Evolutionary conservation across 2,329 filamentous ascomycete species (phyloP), one percentile per base, ranked within the genome.

Genomic region (Dactylellina drechsleri): DNA sequence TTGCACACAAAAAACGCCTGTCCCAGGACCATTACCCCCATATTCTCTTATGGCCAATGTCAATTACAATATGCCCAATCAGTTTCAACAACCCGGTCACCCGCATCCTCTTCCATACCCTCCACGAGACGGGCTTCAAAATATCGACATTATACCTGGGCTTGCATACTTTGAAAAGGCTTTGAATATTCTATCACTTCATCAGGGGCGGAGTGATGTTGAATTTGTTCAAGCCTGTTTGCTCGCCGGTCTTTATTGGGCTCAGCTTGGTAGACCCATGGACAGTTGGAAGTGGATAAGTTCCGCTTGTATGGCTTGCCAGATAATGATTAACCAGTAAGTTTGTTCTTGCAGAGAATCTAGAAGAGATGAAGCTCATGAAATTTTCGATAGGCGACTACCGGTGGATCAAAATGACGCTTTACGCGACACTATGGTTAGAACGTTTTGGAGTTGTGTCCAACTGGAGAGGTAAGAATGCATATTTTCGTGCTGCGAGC

Each of bases 381-480:
- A 10, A n/a, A n/a, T 71, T 49, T 70, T 40, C 31, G 13, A 43
- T 45, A 43, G 68, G 81, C 68, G 78, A 84, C 78, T 74, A 10
- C 82, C 76, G 79, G 3, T 79, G 77, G 54, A 77, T 85, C 31
- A 82, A 82, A 45, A 85, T 84, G 45, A 82, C 81, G 40, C 77
- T 68, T 78, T 83, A 53, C 86, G 89, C 78, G 92, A 93, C 79
- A 85, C 90, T 67, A 85, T 90, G 41, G 85, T 90, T 13, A 86
- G 96, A 78, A 90, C 92, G 0, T 97, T 93, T 79, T 98, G 94
- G 94, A 95, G 93, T 6, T 96, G 92, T 80, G 84, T 97, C 77
- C 94, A 98, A 80, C 85, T 98, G 10, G 94, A 98, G 82, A 97
- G 90, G 90, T 92, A 82, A 78, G 82, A n/a, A 13, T 20, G 15